Base-by-base conservation (phyloP, 83 land plant species). In the Picea abies region DNA sequence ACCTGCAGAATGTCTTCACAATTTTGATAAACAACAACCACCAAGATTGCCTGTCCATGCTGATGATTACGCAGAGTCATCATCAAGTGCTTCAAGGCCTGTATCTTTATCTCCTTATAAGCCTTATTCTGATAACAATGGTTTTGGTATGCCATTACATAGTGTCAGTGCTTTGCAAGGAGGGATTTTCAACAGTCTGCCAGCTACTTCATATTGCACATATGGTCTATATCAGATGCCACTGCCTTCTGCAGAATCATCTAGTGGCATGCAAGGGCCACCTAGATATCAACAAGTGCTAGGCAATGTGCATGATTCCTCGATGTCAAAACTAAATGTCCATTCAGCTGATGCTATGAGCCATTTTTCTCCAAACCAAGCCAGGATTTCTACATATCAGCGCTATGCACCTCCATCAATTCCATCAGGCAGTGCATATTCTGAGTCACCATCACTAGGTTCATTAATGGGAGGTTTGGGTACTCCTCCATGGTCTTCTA, bases 1-100 rank as follows among this genome's bases (percentile, higher is more conserved):
- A 3, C 88, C 91, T n/a, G 93, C 93, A 14, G 86, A 17, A 41
- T 47, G 44, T 4, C 9, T 72, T 2, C 7, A 72, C 41, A 2
- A 47, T 72, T 22, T 20, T 72, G 49, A 37, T n/a, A 20, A 72
- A 72, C 12, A n/a, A n/a, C n/a, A 72, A 47, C 11, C 49, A 41
- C 22, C 10, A 4, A 17, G 8, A 17, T 47, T 37, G 15, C 17
- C 23, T 71, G 41, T 15, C 25, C 10, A 8, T n/a, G 68, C 67
- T 35, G 3, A 25, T 44, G 58, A 80, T 80, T 15, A 47, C 5
- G 58, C 26, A 44, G 19, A 71, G 17, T 14, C 32, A 23, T 68
- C 32, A 0, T 80, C 44, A 52, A 26, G 80, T 29, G 11, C 52
- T 26, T 2, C 72, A 29, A 41, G 5, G 47, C 47, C 47, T 47